Percentiles rank a stretch among this genome's conserved stretches.
These are phyloP conservation scores for Epithemia pelagica DNA, from an alignment of 108 stramenopile genomes.

Conservation along the genomic window DNA sequence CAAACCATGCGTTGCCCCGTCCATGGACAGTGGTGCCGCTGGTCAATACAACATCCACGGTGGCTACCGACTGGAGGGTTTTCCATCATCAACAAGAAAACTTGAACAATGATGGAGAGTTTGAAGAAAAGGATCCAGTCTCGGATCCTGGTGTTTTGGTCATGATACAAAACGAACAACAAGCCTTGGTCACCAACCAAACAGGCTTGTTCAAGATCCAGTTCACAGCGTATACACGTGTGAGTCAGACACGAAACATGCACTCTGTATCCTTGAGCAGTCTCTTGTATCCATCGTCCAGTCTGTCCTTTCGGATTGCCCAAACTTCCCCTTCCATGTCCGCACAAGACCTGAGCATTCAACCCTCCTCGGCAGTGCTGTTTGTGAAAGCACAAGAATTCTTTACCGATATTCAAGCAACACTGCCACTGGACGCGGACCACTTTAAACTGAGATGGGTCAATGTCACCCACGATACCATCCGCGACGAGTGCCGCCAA, in stretches of 20 bases:
- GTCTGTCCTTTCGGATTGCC: background rate
- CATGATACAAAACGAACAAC: background rate
- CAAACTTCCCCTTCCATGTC: background rate
- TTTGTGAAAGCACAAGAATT: background rate
- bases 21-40: slow-evolving; percentile 12
- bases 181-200: background rate
- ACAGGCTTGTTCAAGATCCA: background rate
- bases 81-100: background rate
- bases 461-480: background rate
- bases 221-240: background rate
- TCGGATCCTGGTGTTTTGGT: background rate
- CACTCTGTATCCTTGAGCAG: background rate
- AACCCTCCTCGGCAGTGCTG: background rate
- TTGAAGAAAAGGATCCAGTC: background rate
- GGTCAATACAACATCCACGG: slow-evolving; percentile 5
- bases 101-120: background rate
- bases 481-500: background rate
- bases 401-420: background rate
- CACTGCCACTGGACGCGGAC: background rate
- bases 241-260: background rate
- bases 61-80: slow-evolving; percentile 10
- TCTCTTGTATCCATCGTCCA: background rate
- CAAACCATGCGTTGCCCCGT: background rate
- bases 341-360: background rate
- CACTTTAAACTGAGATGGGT: background rate